phyloP scores from a whole-genome alignment of 768 basidiomycete genomes.

The Calvatia gigantea region DNA sequence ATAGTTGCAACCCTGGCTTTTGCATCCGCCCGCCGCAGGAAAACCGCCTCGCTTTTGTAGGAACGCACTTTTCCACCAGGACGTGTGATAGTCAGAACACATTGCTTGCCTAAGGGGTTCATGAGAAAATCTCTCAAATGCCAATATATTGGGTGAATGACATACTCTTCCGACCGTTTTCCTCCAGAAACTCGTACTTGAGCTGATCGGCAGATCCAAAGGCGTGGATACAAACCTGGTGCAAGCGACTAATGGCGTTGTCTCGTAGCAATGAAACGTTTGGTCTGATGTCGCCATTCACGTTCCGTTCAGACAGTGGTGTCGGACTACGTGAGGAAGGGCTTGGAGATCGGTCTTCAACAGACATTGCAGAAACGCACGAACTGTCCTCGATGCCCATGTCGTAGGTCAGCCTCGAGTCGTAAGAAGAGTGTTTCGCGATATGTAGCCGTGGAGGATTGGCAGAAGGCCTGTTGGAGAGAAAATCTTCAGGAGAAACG shows the following conservation, averaged over 20 bases:
- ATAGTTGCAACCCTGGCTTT: conserved; percentile 47
- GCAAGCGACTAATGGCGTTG: conserved; percentile 8
- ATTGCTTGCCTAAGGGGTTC: conserved; percentile 45
- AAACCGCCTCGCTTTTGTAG: conserved; percentile 47
- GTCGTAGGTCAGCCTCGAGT: conserved; percentile 1
- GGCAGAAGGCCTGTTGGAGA: conserved; percentile 20
- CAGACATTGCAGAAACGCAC: not conserved
- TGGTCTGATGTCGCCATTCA: conserved; percentile 1
- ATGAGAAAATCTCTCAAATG: not conserved
- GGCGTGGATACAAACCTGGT: conserved; percentile 4
- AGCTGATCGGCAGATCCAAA: conserved; percentile 1
- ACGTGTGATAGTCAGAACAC: conserved; percentile 58
- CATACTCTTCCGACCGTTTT: conserved; percentile 7
- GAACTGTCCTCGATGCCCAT: not conserved
- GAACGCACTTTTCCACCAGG: conserved; percentile 48
- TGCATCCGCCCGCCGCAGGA: conserved; percentile 48
- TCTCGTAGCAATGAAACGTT: not conserved
- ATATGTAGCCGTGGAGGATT: conserved; percentile 19
- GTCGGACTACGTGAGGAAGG: not conserved
- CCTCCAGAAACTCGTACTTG: conserved; percentile 7
- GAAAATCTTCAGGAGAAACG: conserved; percentile 25
- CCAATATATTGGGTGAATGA: conserved; percentile 18
- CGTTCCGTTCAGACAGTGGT: conserved; percentile 6
- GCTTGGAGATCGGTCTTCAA: not conserved
- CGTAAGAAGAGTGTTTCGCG: conserved; percentile 7